Evolutionary conservation across 352 stramenopile species (phyloP).

Genomic region (Phytopythium vexans): DNA sequence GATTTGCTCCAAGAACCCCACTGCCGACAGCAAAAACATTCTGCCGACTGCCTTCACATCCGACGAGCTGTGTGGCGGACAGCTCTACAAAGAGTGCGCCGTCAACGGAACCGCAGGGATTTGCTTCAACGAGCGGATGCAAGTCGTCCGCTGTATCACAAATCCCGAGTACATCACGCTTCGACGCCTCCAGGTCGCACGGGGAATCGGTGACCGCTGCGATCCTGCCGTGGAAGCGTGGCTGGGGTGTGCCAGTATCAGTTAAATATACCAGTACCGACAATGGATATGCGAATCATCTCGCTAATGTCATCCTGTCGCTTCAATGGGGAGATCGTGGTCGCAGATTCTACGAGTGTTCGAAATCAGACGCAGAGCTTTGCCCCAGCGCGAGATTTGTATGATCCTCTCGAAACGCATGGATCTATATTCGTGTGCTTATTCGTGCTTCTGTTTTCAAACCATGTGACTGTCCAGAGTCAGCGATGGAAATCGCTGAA

Average conservation of each 20-base stretch:
- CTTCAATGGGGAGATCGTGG: too few relatives aligned
- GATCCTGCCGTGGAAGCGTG: slow-evolving; percentile 26
- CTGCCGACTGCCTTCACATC: slow-evolving; percentile 17
- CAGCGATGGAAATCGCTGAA: too few relatives aligned
- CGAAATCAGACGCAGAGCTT: too few relatives aligned
- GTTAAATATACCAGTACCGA: too few relatives aligned
- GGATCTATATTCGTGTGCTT: too few relatives aligned
- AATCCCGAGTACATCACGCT: slow-evolving; percentile 20
- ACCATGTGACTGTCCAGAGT: too few relatives aligned
- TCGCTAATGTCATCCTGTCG: too few relatives aligned
- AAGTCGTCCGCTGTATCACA: slow-evolving; percentile 31
- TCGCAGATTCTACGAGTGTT: too few relatives aligned
- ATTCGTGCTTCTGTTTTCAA: too few relatives aligned
- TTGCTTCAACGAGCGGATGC: slow-evolving; percentile 38
- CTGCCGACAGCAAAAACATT: slow-evolving; percentile 1
- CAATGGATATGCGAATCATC: too few relatives aligned
- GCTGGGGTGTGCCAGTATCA: slow-evolving; percentile 15
- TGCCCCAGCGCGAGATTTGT: too few relatives aligned
- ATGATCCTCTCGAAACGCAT: too few relatives aligned
- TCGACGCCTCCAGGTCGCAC: slow-evolving; percentile 27
- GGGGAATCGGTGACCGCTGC: slow-evolving; percentile 21
- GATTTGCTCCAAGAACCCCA: slow-evolving; percentile 8
- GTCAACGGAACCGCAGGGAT: slow-evolving; percentile 22
- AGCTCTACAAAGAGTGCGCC: slow-evolving; percentile 25
- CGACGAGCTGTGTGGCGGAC: slow-evolving; percentile 23